Evolutionary conservation across 2,329 filamentous ascomycete genomes (phyloP).

Genomic region (Paecilomyces niveus): DNA sequence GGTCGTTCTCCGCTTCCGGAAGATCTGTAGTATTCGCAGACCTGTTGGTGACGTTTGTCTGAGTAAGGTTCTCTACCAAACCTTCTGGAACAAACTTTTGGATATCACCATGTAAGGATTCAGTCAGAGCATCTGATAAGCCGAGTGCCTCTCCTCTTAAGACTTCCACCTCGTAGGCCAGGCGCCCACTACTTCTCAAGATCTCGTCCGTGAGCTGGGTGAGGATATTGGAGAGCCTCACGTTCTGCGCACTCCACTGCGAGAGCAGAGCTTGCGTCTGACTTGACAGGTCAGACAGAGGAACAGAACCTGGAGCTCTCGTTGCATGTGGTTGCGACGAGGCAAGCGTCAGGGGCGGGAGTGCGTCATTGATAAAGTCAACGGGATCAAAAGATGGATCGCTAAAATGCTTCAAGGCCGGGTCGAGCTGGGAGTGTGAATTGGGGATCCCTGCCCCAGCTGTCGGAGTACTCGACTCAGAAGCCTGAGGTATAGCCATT

Average conservation of each 20-base stretch:
- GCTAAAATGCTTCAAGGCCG: conserved; percentile 68
- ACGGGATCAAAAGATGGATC: conserved; percentile 72
- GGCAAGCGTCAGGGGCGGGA: conserved; percentile 59
- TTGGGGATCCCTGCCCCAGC: conserved; percentile 17
- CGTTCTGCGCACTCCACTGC: conserved; percentile 81
- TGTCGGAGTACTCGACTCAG: conserved; percentile 8
- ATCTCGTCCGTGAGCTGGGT: conserved; percentile 94
- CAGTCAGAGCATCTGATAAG: conserved; percentile 70
- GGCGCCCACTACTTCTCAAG: conserved; percentile 72
- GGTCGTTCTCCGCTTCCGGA: conserved; percentile 1
- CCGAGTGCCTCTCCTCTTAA: conserved; percentile 78
- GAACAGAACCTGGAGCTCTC: conserved; percentile 43
- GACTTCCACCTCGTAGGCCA: conserved; percentile 93
- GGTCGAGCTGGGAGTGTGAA: conserved; percentile 62
- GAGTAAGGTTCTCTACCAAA: conserved; percentile 8
- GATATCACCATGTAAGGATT: conserved; percentile 65
- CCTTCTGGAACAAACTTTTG: conserved; percentile 59
- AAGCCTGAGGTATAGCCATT: neutral
- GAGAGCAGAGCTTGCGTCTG: conserved; percentile 80
- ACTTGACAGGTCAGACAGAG: conserved; percentile 68
- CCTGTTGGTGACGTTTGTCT: conserved; percentile 4
- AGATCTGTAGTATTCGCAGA: conserved; percentile 1
- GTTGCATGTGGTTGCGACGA: conserved; percentile 32
- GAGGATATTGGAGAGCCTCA: conserved; percentile 69
- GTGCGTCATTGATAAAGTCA: conserved; percentile 72